phyloP scores from a whole-genome alignment of 768 basidiomycete genomes.

The Galerina sulciceps region DNA sequence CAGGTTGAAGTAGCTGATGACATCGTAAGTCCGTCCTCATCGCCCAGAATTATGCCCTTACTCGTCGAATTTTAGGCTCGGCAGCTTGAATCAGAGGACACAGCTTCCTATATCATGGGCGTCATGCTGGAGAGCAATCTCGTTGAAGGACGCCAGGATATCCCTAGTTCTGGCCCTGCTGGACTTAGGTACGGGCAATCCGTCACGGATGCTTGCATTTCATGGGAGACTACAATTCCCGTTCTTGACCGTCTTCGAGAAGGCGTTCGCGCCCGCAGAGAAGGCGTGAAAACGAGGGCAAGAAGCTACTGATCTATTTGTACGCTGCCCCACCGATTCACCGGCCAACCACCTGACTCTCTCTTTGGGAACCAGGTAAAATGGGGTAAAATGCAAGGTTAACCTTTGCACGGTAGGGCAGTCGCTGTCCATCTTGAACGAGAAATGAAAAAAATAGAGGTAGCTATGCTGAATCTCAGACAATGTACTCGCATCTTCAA shows the following conservation, averaged over 20 bases:
- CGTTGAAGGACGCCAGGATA: conserved; percentile 84
- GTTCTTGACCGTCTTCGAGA: conserved; percentile 84
- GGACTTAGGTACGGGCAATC: conserved; percentile 84
- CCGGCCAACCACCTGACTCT: not conserved
- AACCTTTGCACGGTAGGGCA: not conserved
- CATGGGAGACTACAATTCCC: conserved; percentile 87
- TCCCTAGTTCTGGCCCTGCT: conserved; percentile 71
- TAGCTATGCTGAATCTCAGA: too few species aligned
- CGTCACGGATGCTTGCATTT: conserved; percentile 89
- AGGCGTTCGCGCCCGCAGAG: conserved; percentile 81
- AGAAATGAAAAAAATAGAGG: not conserved
- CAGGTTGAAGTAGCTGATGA: conserved; percentile 91
- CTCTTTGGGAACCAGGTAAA: too few species aligned
- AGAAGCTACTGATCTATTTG: conserved; percentile 12
- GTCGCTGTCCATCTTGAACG: too few species aligned
- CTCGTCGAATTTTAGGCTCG: conserved; percentile 51
- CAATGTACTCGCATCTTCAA: too few species aligned
- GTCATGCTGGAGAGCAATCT: conserved; percentile 97
- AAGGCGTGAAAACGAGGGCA: conserved; percentile 39
- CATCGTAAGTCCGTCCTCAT: conserved; percentile 59
- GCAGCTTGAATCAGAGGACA: conserved; percentile 76
- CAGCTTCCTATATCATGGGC: conserved; percentile 78
- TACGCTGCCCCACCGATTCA: not conserved
- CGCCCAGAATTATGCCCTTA: not conserved
- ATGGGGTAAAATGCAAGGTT: not conserved